Conservation (phyloP, 768 basidiomycete species). For the Phanerodontia chrysosporium region DNA sequence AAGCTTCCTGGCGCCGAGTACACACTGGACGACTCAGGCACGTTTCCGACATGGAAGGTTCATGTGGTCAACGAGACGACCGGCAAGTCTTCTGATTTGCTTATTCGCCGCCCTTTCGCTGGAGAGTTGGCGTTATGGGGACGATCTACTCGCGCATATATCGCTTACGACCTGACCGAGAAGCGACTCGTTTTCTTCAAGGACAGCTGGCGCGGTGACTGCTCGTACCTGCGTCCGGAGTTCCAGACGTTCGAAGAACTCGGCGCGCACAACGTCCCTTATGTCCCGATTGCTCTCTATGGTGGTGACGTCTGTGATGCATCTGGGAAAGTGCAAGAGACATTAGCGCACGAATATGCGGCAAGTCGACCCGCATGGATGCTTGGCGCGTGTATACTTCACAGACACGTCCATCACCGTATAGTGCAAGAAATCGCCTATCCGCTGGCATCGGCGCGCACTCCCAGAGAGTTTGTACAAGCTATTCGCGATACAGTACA, state of each 20-base stretch:
- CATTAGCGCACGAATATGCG: neutral
- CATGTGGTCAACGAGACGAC: neutral
- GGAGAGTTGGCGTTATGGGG: neutral
- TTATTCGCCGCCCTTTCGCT: neutral
- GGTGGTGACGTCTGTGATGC: constrained; percentile 1
- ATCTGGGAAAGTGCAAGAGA: too few relatives aligned
- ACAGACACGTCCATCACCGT: neutral
- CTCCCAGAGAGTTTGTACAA: neutral
- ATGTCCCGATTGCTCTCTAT: neutral
- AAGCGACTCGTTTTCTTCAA: neutral
- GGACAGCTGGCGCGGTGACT: constrained; percentile 2
- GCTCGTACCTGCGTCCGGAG: neutral
- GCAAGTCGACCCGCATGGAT: too few relatives aligned
- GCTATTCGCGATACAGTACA: constrained; percentile 7
- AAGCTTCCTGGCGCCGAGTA: neutral
- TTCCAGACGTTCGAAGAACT: neutral
- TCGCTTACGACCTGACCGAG: constrained; percentile 21
- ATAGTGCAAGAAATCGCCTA: constrained; percentile 8
- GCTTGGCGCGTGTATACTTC: too few relatives aligned
- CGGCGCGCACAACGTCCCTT: neutral
- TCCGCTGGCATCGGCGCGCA: neutral
- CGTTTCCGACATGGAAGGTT: neutral
- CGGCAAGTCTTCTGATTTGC: neutral
- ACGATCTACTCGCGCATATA: constrained; percentile 24
- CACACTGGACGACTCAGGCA: neutral